phyloP scores from a whole-genome alignment of 1,284 basidiomycete species.

The Ustilago lituana region DNA sequence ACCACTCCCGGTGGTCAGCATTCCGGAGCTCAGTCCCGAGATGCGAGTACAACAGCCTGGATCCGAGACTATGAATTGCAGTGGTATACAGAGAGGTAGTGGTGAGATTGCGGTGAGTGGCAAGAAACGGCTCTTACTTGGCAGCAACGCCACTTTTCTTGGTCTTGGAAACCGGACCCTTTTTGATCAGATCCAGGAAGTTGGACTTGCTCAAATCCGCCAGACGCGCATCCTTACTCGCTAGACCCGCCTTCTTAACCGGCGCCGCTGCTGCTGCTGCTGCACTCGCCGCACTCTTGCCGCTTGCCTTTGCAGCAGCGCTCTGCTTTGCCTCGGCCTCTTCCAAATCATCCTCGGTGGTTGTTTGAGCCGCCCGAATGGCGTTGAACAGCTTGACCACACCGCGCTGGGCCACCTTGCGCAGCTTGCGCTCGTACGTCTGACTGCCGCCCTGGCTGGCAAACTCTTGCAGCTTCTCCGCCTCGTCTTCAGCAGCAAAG shows the following conservation, averaged over 20 bases:
- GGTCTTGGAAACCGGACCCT: constrained; percentile 24
- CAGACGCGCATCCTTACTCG: constrained; percentile 55
- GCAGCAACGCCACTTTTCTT: constrained; percentile 28
- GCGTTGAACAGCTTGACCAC: constrained; percentile 67
- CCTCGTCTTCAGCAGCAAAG: constrained; percentile 18
- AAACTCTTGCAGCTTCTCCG: constrained; percentile 35
- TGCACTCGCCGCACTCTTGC: neutral
- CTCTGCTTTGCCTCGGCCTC: constrained; percentile 41
- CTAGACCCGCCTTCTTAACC: constrained; percentile 45
- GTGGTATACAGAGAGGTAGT: constrained; percentile 27
- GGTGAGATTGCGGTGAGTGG: no score
- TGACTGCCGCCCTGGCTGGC: constrained; percentile 54
- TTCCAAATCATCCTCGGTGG: constrained; percentile 57
- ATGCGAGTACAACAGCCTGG: no score
- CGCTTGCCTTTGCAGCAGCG: constrained; percentile 7
- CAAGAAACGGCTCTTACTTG: no score
- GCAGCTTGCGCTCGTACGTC: constrained; percentile 59
- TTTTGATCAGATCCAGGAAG: constrained; percentile 64
- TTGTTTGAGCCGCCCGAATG: constrained; percentile 63
- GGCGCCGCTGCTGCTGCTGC: neutral
- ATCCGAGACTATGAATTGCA: no score
- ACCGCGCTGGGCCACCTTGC: constrained; percentile 65
- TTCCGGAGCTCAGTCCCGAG: no score
- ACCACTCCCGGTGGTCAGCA: no score
- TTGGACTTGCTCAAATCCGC: constrained; percentile 64